These are phyloP conservation scores for Rosa persica DNA, from an alignment of 306 rosid species.

Conservation along the genomic window DNA sequence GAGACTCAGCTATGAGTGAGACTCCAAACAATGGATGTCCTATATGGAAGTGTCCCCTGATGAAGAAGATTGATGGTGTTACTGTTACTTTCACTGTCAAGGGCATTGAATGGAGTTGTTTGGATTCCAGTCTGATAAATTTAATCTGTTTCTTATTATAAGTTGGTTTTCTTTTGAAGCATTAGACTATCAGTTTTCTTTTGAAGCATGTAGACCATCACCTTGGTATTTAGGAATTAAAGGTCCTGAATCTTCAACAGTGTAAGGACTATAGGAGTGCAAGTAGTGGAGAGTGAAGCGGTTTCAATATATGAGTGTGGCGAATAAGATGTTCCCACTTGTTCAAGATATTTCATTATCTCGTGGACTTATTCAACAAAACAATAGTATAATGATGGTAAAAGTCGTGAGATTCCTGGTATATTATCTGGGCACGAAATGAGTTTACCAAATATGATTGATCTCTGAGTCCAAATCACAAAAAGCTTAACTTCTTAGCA, in stretches of 20 bases:
- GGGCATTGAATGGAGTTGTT: background rate
- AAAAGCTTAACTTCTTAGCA: constrained; percentile 20
- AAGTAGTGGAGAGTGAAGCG: constrained; percentile 51
- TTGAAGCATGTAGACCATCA: constrained; percentile 17
- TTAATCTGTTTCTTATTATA: background rate
- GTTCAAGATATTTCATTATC: constrained; percentile 17
- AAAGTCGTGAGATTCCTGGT: constrained; percentile 24
- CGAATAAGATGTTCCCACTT: constrained; percentile 45
- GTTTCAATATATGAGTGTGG: constrained; percentile 33
- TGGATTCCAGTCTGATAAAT: background rate
- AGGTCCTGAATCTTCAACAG: constrained; percentile 9
- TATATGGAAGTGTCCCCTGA: constrained; percentile 21
- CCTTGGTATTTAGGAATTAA: background rate
- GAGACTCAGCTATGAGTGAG: constrained; percentile 28
- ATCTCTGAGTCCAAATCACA: constrained; percentile 15
- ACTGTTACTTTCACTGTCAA: background rate
- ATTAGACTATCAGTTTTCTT: too few relatives aligned
- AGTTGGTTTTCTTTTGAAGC: constrained; percentile 17
- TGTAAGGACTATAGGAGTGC: constrained; percentile 19
- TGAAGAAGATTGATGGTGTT: background rate
- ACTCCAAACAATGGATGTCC: constrained; percentile 30
- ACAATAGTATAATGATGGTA: constrained; percentile 11
- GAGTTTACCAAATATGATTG: constrained; percentile 5
- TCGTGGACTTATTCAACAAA: constrained; percentile 27
- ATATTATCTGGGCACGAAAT: constrained; percentile 30